phyloP scores from a whole-genome alignment of 2,329 filamentous ascomycete genomes.

The Colletotrichum sp. region DNA sequence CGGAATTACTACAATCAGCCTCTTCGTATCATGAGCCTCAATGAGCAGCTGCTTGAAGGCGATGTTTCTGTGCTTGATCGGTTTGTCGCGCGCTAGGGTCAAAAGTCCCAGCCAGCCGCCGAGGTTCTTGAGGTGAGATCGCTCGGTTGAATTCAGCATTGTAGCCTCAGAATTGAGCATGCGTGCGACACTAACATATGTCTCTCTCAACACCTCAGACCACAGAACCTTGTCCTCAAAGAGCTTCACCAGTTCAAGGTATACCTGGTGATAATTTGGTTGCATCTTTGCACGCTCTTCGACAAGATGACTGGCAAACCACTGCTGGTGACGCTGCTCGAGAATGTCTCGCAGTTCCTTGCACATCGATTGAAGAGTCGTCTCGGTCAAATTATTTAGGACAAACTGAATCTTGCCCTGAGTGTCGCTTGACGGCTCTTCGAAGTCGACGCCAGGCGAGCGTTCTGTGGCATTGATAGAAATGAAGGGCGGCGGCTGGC shows the following conservation, averaged over 20 bases:
- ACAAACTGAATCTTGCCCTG: slow-evolving; percentile 96
- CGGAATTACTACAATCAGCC: slow-evolving; percentile 89
- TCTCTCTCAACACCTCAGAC: slow-evolving; percentile 90
- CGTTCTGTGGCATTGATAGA: slow-evolving; percentile 79
- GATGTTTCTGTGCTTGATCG: slow-evolving; percentile 95
- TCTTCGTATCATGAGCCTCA: slow-evolving; percentile 91
- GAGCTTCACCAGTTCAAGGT: slow-evolving; percentile 85
- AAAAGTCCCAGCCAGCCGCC: slow-evolving; percentile 92
- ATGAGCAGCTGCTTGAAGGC: slow-evolving; percentile 96
- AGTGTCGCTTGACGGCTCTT: slow-evolving; percentile 82
- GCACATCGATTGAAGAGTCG: slow-evolving; percentile 85
- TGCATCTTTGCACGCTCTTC: slow-evolving; percentile 97
- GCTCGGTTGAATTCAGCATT: slow-evolving; percentile 81
- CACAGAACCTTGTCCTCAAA: slow-evolving; percentile 82
- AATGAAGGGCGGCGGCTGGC: slow-evolving; percentile 73
- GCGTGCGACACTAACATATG: slow-evolving; percentile 82
- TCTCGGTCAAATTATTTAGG: slow-evolving; percentile 93
- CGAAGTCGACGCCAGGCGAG: slow-evolving; percentile 66
- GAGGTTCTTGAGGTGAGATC: slow-evolving; percentile 89
- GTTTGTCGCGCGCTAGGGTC: slow-evolving; percentile 91
- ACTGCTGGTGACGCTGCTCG: slow-evolving; percentile 84
- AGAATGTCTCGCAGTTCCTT: slow-evolving; percentile 80
- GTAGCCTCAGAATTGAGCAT: slow-evolving; percentile 92
- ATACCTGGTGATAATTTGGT: slow-evolving; percentile 93
- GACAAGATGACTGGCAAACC: slow-evolving; percentile 95